Base-by-base conservation (phyloP, 1,139 yeast species). In the Suhomyces maxii region DNA sequence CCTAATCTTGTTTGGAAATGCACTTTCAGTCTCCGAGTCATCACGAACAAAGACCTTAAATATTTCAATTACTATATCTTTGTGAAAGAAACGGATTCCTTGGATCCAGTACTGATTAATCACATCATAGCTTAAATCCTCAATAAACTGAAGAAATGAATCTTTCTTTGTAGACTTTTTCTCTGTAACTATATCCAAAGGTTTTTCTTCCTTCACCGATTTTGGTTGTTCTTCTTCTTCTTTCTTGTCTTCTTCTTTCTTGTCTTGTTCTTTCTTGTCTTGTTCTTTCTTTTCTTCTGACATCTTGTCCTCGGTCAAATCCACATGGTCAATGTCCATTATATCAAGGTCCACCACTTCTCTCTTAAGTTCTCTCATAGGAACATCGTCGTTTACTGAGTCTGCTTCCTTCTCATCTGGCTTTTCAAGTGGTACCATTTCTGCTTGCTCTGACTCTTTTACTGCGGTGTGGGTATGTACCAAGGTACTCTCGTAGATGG, bases 51-150 rank as follows among this genome's bases (percentile, higher is more conserved):
- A 77, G 28, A 80, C 64, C 63, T 80, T 80, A 56, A 71, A 83
- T 39, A 81, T 69, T 54, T 81, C 89, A 52, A 86, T 80, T 41
- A 79, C 81, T 2, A 84, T 69, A 53, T 82, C 83, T 10, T 85
- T 83, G 61, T 83, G 77, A 60, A 84, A 81, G 61, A 85, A 83
- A 43, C 86, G 69, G 23, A 77, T 68, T 1, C 95, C 95, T 46
- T 74, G 72, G n/a, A 74, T 63, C 83, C 88, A 81, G 64, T 76
- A 88, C 58, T 84, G 88, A 48, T 77, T 79, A 39, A 82, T 80
- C 33, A 78, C 77, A 46, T 75, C 78, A 67, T 89, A 90, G 0
- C 97, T 96, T 43, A 90, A 67, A 47, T 82, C 87, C 39, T 74
- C 79, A 50, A 90, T 61, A 48, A 84, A 80, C 41, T 64, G 69